Conservation (phyloP, 2,329 filamentous ascomycete species). For the Elsinoe arachidis region DNA sequence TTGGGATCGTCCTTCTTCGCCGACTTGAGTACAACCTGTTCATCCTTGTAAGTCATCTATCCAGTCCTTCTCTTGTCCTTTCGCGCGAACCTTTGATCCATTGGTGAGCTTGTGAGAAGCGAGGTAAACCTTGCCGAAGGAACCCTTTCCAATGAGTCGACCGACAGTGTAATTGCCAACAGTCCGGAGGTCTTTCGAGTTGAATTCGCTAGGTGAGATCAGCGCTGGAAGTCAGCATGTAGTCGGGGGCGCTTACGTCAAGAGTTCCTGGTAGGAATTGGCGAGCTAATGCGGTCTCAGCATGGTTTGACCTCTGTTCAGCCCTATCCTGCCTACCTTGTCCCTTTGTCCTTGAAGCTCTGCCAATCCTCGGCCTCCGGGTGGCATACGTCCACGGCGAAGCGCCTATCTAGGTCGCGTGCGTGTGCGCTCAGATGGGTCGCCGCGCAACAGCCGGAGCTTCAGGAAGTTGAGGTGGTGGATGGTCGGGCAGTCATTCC, state of each 20-base stretch:
- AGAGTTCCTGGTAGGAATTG: conserved; percentile 89
- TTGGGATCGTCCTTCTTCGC: conserved; percentile 94
- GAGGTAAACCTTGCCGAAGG: conserved; percentile 96
- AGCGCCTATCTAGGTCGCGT: neutral
- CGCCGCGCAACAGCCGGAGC: neutral
- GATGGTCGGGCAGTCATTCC: neutral
- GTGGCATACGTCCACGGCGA: conserved; percentile 23
- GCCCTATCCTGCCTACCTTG: conserved; percentile 22
- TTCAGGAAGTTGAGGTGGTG: neutral
- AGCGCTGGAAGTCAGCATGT: conserved; percentile 14
- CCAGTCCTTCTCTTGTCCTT: neutral
- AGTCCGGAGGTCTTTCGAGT: conserved; percentile 77
- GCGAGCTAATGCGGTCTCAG: conserved; percentile 58
- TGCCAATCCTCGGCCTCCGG: conserved; percentile 25
- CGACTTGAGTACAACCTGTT: conserved; percentile 91
- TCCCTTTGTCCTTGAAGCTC: conserved; percentile 29
- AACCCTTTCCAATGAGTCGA: conserved; percentile 88
- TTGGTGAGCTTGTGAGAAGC: conserved; percentile 95
- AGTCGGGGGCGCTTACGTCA: conserved; percentile 60
- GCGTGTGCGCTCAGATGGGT: neutral
- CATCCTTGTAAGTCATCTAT: neutral
- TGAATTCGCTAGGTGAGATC: conserved; percentile 65
- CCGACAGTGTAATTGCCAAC: conserved; percentile 95
- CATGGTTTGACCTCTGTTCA: neutral
- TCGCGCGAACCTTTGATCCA: conserved; percentile 71